A percentile compares a stretch with the other conserved stretches of the same genome.
These are phyloP conservation scores for Debaryomyces coudertii DNA, from an alignment of 1,139 yeast genomes.

Conservation along the genomic window DNA sequence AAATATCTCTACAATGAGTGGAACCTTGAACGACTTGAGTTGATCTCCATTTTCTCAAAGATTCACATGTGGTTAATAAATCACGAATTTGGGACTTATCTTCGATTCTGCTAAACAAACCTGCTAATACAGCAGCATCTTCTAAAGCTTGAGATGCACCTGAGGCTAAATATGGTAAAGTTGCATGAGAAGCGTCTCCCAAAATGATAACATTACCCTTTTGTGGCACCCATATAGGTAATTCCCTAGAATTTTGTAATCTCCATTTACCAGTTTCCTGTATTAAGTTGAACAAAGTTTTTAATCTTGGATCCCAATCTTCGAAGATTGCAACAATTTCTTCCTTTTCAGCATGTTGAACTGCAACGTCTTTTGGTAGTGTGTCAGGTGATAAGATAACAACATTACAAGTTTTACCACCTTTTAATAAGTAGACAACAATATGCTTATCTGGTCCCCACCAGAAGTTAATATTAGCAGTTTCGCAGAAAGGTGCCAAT, in stretches of 20 bases:
- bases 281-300: conserved; percentile 23
- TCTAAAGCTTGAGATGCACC: conserved; percentile 47
- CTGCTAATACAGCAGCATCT: conserved; percentile 28
- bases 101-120: conserved; percentile 17
- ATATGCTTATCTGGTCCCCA: conserved; percentile 37
- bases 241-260: conserved; percentile 30
- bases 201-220: conserved; percentile 29
- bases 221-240: conserved; percentile 23
- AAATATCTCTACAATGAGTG: conserved; percentile 25
- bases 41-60: conserved; percentile 28
- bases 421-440: conserved; percentile 32
- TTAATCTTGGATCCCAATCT: conserved; percentile 34
- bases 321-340: conserved; percentile 28
- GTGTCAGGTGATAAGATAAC: conserved; percentile 27
- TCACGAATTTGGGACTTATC: conserved; percentile 18
- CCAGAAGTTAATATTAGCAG: conserved; percentile 35
- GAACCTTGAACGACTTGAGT: conserved; percentile 28
- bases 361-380: conserved; percentile 23
- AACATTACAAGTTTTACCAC: conserved; percentile 11
- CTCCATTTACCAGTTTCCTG: conserved; percentile 32
- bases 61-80: conserved; percentile 20
- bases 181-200: conserved; percentile 47
- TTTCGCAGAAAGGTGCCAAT: conserved; percentile 22
- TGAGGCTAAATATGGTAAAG: conserved; percentile 43
- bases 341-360: conserved; percentile 22